Evolutionary conservation across 2,329 filamentous ascomycete species (phyloP), one percentile per base, ranked within the genome.

Genomic region (Fusarium devonianum): DNA sequence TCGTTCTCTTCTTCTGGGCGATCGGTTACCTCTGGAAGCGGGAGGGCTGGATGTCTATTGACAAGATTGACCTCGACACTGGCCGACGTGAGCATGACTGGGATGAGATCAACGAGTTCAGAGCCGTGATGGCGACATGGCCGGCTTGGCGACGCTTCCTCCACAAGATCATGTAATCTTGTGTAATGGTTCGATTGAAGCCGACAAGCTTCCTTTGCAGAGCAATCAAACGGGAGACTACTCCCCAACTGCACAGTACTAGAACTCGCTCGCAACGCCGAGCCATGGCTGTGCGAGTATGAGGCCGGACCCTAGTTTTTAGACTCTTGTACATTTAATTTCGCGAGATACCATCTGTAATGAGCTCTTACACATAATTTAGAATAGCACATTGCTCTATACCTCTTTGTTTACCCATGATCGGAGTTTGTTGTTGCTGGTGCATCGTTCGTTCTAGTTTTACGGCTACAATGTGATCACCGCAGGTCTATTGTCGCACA

Each of bases 21-120:
- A 64, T 73, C 38, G 83, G 85, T 3, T 89, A 81, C 67, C 34
- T 83, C 53, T 89, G 86, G 86, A 89, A 89, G 77, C 75, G 84
- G 36, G 70, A 76, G 37, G 80, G 80, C 16, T 88, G 82, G 80
- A 73, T 86, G 50, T 76, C 70, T 25, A 75, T 80, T 2, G 67
- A 75, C 23, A 73, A 88, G 54, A 88, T 90, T 58, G 86, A 90
- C 60, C 77, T 90, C 45, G 86, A 89, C 67, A 80, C 78, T 44
- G 86, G 84, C 40, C 80, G 86, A 48, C 79, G 86, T 57, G 80
- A 84, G 70, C 77, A 87, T 48, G 80, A 89, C 67, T 88, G 83
- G 83, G 83, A 86, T 9, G 73, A 73, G 29, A 85, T 87, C 71
- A 80, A 86, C 66, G 77, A 72, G 26, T 75, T 79, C 62, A 75